Evolutionary conservation across 2,329 filamentous ascomycete genomes (phyloP), one percentile per base, ranked within the genome.

Genomic region (Beauveria caledonica): DNA sequence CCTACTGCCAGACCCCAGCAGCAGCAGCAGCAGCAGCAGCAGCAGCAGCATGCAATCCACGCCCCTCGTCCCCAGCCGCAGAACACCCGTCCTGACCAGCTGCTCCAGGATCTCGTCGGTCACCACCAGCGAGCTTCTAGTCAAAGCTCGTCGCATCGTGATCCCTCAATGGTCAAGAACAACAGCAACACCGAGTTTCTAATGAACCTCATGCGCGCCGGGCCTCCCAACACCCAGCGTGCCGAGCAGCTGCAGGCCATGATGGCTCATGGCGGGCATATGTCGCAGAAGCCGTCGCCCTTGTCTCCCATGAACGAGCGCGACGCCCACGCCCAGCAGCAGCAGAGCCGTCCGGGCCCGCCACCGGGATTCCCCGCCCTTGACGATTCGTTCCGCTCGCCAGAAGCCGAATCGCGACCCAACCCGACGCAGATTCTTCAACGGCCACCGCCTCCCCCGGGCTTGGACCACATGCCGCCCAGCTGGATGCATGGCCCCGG

Each of bases 101-200:
- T 85, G 67, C 69, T 86, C 7, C 83, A 86, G 64, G 83, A 86
- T 21, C 74, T 87, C 29, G 79, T 85, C 25, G 78, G 78, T 10
- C 82, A 85, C 66, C 83, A 84, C 53, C 82, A 84, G 65, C 79
- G 79, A 44, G 74, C 78, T 15, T 76, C 80, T 19, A 83, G 76
- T 67, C 82, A 84, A 63, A 73, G 75, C 42, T 78, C 76, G 17
- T 71, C 70, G 7, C 76, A 80, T 39, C 71, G 74, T 40, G 80
- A 83, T 56, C 76, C 77, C 62, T 73, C 65, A 65, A 64, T 63
- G 58, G 70, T 70, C 66, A 77, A 75, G 52, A 80, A 77, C 69
- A 86, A 82, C 70, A 84, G 80, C 66, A 89, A 93, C 66, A 84
- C 88, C n/a, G 89, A 95, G 64, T 92, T 94, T 70, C 77, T 96